A percentile compares a stretch with the other conserved stretches of the same genome.
phyloP scores from a whole-genome alignment of 805 yeast genomes.

The Teunomyces barrocoloradensis region DNA sequence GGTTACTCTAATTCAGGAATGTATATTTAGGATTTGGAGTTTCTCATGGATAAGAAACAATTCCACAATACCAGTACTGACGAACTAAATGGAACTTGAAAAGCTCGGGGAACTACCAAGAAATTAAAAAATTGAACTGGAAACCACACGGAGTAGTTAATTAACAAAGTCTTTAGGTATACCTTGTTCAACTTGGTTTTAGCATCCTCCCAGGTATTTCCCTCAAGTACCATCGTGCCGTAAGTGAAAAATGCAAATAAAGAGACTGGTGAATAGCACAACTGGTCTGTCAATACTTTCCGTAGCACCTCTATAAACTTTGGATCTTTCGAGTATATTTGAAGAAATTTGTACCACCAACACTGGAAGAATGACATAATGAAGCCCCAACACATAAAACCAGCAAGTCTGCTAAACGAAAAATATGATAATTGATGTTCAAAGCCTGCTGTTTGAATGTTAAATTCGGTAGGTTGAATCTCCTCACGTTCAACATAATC shows the following conservation, averaged over 20 bases:
- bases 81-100: slow-evolving; percentile 90
- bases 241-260: slow-evolving; percentile 78
- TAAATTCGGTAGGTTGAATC: slow-evolving; percentile 4
- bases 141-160: slow-evolving; percentile 78
- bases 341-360: slow-evolving; percentile 84
- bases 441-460: slow-evolving; percentile 11
- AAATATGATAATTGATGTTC: slow-evolving; percentile 39
- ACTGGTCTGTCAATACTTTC: slow-evolving; percentile 85
- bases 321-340: slow-evolving; percentile 79
- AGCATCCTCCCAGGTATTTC: slow-evolving; percentile 64
- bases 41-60: slow-evolving; percentile 81
- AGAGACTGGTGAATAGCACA: slow-evolving; percentile 85
- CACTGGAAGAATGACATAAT: slow-evolving; percentile 79
- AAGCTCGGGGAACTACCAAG: slow-evolving; percentile 60
- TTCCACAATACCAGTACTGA: slow-evolving; percentile 90
- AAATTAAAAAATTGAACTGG: slow-evolving; percentile 77
- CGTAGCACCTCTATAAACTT: slow-evolving; percentile 81
- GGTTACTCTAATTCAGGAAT: slow-evolving; percentile 25
- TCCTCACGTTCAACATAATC: slow-evolving; percentile 31
- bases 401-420: slow-evolving; percentile 66
- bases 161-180: slow-evolving; percentile 65
- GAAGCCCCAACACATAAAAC: slow-evolving; percentile 87
- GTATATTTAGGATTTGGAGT: slow-evolving; percentile 32
- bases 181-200: slow-evolving; percentile 60
- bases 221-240: slow-evolving; percentile 78